These are phyloP conservation scores for Stipa capillata DNA, from an alignment of 176 grass and related monocot genomes.

Conservation along the genomic window DNA sequence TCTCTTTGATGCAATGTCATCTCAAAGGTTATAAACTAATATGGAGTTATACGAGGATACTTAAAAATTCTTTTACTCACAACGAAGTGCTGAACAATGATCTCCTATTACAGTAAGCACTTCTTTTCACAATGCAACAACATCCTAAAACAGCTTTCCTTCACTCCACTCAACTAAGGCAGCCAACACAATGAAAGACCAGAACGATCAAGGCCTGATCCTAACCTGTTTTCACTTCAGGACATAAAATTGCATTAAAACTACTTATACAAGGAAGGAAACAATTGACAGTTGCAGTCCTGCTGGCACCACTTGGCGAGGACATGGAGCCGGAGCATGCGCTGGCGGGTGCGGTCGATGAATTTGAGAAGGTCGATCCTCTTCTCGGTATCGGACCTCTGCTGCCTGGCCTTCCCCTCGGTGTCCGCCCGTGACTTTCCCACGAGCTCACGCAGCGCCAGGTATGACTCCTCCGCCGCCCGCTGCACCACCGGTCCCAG, in stretches of 20 bases:
- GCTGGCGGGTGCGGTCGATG: conserved; percentile 73
- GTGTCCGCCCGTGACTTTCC: conserved; percentile 55
- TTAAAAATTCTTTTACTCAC: background rate
- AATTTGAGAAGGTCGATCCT: conserved; percentile 99
- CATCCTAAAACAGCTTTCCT: background rate
- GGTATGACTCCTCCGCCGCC: conserved; percentile 86
- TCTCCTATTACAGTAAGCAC: background rate
- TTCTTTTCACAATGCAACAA: background rate
- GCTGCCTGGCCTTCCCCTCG: conserved; percentile 40
- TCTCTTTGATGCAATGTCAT: background rate
- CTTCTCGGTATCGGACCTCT: conserved; percentile 86
- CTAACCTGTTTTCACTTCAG: background rate
- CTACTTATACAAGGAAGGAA: background rate
- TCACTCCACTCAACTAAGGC: background rate
- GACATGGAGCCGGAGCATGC: conserved; percentile 97
- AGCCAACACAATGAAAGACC: background rate
- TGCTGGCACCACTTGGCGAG: conserved; percentile 99
- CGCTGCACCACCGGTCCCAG: conserved; percentile 68
- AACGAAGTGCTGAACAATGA: background rate
- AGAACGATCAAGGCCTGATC: background rate
- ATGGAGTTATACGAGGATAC: background rate
- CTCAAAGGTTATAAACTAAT: background rate
- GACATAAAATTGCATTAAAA: background rate
- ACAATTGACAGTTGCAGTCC: background rate
- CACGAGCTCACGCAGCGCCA: conserved; percentile 92